Conservation (phyloP, 2,329 filamentous ascomycete species). For the Orbilia ellipsospora region DNA sequence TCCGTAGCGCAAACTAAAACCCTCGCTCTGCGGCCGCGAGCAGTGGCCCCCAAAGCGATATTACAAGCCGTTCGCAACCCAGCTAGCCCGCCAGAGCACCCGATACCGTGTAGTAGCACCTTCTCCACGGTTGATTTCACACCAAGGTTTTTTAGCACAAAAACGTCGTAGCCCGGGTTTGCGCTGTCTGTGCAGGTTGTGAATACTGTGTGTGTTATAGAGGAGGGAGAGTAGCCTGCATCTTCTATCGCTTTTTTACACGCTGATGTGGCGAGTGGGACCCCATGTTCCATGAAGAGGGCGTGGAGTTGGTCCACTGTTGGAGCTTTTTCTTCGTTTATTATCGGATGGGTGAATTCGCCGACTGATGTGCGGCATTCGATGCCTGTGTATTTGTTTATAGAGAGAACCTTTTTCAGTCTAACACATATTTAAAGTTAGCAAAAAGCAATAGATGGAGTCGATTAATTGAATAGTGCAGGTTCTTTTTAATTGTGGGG, state of each 20-base stretch:
- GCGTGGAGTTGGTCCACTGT: conserved; percentile 69
- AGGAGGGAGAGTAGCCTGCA: conserved; percentile 66
- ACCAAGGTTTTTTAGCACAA: conserved; percentile 70
- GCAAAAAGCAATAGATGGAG: not conserved
- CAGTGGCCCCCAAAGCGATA: conserved; percentile 72
- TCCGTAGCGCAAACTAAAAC: conserved; percentile 75
- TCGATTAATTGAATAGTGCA: not conserved
- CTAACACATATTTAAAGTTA: conserved; percentile 61
- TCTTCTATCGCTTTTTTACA: conserved; percentile 69
- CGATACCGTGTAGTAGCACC: conserved; percentile 74
- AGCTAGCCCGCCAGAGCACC: conserved; percentile 74
- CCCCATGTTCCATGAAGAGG: conserved; percentile 69
- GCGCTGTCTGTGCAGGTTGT: conserved; percentile 77
- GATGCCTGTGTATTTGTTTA: conserved; percentile 74
- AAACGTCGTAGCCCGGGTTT: conserved; percentile 76
- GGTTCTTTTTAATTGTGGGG: not conserved
- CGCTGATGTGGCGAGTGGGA: conserved; percentile 70
- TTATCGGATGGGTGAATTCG: conserved; percentile 70
- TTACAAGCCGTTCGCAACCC: conserved; percentile 73
- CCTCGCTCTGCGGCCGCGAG: conserved; percentile 70
- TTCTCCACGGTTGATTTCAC: conserved; percentile 72
- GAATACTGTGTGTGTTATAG: conserved; percentile 75
- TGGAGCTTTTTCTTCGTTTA: conserved; percentile 68
- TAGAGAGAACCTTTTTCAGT: conserved; percentile 72
- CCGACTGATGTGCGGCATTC: conserved; percentile 73